Conservation (phyloP, 148 eudicot genomes). For the Rhododendron griersonianum region DNA sequence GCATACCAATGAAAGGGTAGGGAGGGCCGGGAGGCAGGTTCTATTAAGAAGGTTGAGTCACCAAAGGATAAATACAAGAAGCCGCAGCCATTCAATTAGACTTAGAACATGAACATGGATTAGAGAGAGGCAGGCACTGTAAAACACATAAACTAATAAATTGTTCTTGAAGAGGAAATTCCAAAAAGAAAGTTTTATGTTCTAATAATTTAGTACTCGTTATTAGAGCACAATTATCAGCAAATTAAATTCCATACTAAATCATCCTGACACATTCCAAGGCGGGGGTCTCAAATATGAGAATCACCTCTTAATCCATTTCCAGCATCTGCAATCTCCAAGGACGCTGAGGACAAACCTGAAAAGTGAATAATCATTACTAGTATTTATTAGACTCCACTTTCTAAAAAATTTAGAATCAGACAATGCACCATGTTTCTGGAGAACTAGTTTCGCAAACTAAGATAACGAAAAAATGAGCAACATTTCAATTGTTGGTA, state of each 20-base stretch:
- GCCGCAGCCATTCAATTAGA: neutral
- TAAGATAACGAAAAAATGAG: neutral
- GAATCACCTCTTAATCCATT: conserved; percentile 52
- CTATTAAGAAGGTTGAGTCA: neutral
- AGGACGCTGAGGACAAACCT: conserved; percentile 93
- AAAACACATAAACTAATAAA: neutral
- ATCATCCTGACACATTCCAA: neutral
- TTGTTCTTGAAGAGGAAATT: neutral
- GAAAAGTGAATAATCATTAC: conserved; percentile 14
- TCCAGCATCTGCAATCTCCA: conserved; percentile 71
- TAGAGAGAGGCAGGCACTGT: neutral
- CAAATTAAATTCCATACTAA: neutral
- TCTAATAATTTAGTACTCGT: neutral
- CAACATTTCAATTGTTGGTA: neutral
- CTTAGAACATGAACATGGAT: neutral
- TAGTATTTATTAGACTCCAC: neutral
- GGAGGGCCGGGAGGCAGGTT: neutral
- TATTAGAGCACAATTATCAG: neutral
- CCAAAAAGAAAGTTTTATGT: neutral
- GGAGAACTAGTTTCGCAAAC: neutral
- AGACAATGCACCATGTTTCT: neutral
- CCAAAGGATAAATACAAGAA: neutral
- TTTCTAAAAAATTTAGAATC: neutral
- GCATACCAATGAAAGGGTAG: neutral
- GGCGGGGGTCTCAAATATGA: neutral